Conservation (phyloP, 768 basidiomycete species). For the Chlorophyllum brunneum region DNA sequence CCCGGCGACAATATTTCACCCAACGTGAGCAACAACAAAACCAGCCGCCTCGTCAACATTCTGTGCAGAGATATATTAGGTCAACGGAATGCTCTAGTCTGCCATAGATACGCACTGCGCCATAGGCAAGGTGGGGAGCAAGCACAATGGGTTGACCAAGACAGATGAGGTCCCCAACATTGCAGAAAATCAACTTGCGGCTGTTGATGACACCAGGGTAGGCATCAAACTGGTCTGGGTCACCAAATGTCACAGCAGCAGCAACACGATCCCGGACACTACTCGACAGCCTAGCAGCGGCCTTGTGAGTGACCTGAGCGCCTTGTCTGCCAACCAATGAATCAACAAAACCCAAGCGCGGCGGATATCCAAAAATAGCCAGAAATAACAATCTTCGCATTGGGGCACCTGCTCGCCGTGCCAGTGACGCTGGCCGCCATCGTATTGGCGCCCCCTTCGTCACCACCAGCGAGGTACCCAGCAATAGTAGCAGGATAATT, state of each 20-base stretch:
- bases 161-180: slow-evolving; percentile 29
- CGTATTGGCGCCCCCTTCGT: slow-evolving; percentile 13
- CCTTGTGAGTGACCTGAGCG: slow-evolving; percentile 34
- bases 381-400: slow-evolving; percentile 20
- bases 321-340: slow-evolving; percentile 22
- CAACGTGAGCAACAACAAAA: slow-evolving; percentile 12
- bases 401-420: slow-evolving; percentile 20
- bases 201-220: slow-evolving; percentile 24
- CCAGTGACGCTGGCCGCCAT: slow-evolving; percentile 12
- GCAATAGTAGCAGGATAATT: slow-evolving; percentile 14
- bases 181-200: slow-evolving; percentile 25
- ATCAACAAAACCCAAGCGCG: not conserved
- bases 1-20: not conserved
- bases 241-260: slow-evolving; percentile 32
- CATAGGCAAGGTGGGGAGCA: slow-evolving; percentile 22
- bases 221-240: slow-evolving; percentile 26
- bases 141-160: slow-evolving; percentile 20
- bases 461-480: slow-evolving; percentile 16
- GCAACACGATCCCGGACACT: slow-evolving; percentile 22
- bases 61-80: not conserved
- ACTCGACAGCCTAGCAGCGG: slow-evolving; percentile 30
- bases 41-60: slow-evolving; percentile 12
- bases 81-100: not conserved
- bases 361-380: slow-evolving; percentile 17
- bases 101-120: slow-evolving; percentile 12